Percentiles rank a stretch among this genome's conserved stretches.
Conservation (phyloP, 106 monocot genomes). For the Hemerocallis citrina region DNA sequence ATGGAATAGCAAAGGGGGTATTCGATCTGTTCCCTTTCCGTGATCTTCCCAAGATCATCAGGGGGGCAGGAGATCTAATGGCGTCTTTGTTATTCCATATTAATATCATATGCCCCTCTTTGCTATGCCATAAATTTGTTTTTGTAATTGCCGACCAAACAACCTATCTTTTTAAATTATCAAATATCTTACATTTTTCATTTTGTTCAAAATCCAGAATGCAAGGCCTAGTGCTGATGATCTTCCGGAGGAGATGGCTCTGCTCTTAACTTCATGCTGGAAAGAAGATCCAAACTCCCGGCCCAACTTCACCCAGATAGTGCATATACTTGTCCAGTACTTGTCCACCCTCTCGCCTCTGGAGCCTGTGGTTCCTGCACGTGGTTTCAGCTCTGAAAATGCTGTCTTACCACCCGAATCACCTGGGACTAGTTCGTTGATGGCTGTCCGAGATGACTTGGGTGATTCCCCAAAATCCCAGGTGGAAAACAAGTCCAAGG, state of each 20-base stretch:
- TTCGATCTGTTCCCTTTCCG: no score
- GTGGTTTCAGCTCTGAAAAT: conserved; percentile 73
- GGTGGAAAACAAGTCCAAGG: conserved; percentile 26
- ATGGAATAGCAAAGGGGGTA: no score
- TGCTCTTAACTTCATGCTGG: conserved; percentile 88
- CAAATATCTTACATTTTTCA: no score
- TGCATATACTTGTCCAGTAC: conserved; percentile 85
- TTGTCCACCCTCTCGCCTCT: conserved; percentile 59
- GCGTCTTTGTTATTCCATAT: no score
- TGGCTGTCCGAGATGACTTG: conserved; percentile 65
- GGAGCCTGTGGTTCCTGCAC: conserved; percentile 30
- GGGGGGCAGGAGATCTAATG: no score
- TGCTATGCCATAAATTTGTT: no score
- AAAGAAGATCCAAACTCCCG: conserved; percentile 79
- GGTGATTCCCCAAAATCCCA: conserved; percentile 38
- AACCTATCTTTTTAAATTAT: background rate
- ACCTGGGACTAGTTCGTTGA: conserved; percentile 90
- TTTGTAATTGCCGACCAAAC: background rate
- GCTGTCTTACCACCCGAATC: conserved; percentile 81
- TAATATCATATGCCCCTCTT: no score
- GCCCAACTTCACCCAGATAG: conserved; percentile 88
- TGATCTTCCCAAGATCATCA: no score
- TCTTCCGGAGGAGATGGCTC: conserved; percentile 60
- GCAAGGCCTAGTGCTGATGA: conserved; percentile 80
- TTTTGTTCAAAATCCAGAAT: conserved; percentile 36